Conservation (phyloP, 2,329 filamentous ascomycete genomes). For the Emergomyces africanus region DNA sequence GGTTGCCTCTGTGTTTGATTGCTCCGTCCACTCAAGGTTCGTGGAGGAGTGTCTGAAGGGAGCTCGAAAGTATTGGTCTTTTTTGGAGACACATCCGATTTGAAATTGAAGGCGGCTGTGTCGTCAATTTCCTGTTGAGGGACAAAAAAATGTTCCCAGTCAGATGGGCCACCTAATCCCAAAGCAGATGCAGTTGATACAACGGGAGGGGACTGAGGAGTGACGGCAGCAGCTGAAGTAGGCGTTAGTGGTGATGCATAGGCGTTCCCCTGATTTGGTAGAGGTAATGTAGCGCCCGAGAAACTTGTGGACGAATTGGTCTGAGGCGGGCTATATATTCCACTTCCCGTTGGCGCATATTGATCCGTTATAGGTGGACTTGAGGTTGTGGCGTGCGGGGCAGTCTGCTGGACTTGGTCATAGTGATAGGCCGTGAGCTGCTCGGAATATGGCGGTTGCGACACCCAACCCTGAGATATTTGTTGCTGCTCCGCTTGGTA, state of each 20-base stretch:
- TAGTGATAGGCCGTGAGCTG: conserved; percentile 20
- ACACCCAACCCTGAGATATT: conserved; percentile 15
- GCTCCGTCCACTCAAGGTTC: neutral
- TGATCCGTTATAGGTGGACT: neutral
- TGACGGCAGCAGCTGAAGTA: conserved; percentile 9
- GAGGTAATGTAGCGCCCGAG: conserved; percentile 5
- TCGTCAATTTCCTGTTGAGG: conserved; percentile 27
- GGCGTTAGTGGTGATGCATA: conserved; percentile 15
- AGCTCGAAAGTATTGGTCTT: conserved; percentile 8
- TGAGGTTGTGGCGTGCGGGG: conserved; percentile 6
- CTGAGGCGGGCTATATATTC: conserved; percentile 2
- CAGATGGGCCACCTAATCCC: conserved; percentile 32
- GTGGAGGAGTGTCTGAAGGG: conserved; percentile 2
- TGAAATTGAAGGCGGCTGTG: conserved; percentile 7
- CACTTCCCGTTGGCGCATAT: neutral
- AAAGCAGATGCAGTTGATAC: conserved; percentile 21
- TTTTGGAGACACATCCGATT: neutral
- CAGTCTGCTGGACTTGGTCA: conserved; percentile 14
- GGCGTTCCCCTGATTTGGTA: conserved; percentile 6
- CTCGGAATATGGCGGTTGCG: conserved; percentile 21
- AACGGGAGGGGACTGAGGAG: conserved; percentile 3
- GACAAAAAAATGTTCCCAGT: conserved; percentile 35
- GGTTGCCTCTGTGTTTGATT: neutral
- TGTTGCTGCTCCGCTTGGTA: conserved; percentile 23
- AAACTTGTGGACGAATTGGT: conserved; percentile 8